These are phyloP conservation scores for Capillidium rhysosporum DNA, from an alignment of 371 early-diverging fungal species.

Conservation along the genomic window DNA sequence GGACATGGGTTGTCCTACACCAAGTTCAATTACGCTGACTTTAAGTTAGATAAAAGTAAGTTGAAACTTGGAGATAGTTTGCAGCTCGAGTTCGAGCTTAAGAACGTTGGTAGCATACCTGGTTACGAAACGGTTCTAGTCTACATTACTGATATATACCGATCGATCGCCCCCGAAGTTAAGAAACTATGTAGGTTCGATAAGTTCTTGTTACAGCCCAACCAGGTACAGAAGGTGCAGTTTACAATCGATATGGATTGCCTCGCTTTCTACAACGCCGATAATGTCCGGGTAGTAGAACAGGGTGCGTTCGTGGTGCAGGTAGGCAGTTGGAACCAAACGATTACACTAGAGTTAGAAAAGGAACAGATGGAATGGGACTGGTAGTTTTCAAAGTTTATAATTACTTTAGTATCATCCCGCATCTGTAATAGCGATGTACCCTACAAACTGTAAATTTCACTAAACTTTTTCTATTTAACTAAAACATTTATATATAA, in stretches of 20 bases:
- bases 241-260: constrained; percentile 15
- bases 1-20: constrained; percentile 39
- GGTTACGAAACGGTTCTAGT: constrained; percentile 32
- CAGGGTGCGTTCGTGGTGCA: neutral
- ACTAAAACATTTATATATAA: no score
- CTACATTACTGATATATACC: neutral
- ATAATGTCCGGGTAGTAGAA: neutral
- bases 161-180: neutral
- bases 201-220: constrained; percentile 8
- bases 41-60: constrained; percentile 13
- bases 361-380: no score
- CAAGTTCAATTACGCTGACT: neutral
- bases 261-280: neutral
- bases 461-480: no score
- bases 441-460: no score
- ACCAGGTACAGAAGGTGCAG: constrained; percentile 17
- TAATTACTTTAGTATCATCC: no score
- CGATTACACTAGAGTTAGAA: no score
- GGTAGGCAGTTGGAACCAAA: neutral
- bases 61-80: constrained; percentile 1
- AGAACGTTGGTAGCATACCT: constrained; percentile 23
- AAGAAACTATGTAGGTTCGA: neutral
- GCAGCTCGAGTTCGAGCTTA: constrained; percentile 18
- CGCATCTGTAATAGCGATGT: no score
- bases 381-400: no score